Percentiles rank a stretch among this genome's conserved stretches.
Evolutionary conservation across 352 stramenopile genomes (phyloP).

Genomic region (Phytophthora melonis): DNA sequence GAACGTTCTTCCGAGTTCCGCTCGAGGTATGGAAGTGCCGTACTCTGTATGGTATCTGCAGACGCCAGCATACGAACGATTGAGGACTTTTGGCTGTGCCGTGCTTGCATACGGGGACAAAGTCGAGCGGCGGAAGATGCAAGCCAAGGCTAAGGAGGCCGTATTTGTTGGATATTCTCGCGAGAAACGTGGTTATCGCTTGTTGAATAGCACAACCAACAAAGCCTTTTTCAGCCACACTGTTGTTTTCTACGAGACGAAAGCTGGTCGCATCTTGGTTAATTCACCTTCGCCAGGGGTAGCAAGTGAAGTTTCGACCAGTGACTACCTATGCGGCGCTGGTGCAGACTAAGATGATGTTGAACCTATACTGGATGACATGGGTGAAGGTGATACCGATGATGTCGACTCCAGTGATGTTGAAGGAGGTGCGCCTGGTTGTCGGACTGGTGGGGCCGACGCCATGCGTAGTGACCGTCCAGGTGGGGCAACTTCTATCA

Average conservation of each 20-base stretch:
- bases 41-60: slow-evolving; percentile 17
- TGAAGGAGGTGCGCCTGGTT: too few species aligned
- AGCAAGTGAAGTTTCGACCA: not conserved
- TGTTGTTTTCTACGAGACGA: not conserved
- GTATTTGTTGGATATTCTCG: not conserved
- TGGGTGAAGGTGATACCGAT: not conserved
- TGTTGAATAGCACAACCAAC: not conserved
- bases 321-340: not conserved
- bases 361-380: not conserved
- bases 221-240: not conserved
- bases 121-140: not conserved
- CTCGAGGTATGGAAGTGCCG: slow-evolving; percentile 14
- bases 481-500: not conserved
- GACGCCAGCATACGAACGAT: slow-evolving; percentile 1
- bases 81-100: slow-evolving; percentile 16
- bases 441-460: too few species aligned
- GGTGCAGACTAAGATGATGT: not conserved
- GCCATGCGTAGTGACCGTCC: not conserved
- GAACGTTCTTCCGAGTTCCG: slow-evolving; percentile 21
- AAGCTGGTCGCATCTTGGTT: not conserved
- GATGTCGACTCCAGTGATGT: not conserved
- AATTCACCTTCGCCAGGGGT: not conserved
- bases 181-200: not conserved
- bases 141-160: not conserved
- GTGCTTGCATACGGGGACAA: slow-evolving; percentile 15